Percentiles rank a stretch among this genome's conserved stretches.
phyloP scores from a whole-genome alignment of 2,329 filamentous ascomycete genomes.

The Fonsecaea erecta region DNA sequence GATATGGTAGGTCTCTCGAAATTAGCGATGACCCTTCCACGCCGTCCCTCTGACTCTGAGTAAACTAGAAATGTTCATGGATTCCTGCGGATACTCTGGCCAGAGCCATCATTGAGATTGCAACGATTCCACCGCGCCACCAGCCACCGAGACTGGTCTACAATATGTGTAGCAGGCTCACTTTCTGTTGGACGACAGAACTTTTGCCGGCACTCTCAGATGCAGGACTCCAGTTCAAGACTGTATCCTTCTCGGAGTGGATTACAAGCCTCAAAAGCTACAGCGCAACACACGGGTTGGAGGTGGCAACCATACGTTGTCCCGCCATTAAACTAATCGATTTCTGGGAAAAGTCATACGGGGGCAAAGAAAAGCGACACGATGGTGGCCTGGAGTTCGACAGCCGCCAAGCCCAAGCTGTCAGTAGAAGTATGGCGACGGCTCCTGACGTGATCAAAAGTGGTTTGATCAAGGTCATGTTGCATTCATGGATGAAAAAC shows the following conservation, averaged over 20 bases:
- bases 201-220: slow-evolving; percentile 53
- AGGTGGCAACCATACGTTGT: slow-evolving; percentile 41
- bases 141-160: slow-evolving; percentile 47
- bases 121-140: slow-evolving; percentile 15
- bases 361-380: slow-evolving; percentile 1
- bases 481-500: slow-evolving; percentile 11
- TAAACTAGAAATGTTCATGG: slow-evolving; percentile 40
- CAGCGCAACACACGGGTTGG: slow-evolving; percentile 34
- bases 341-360: slow-evolving; percentile 50
- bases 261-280: slow-evolving; percentile 44
- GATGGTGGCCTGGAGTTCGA: background rate
- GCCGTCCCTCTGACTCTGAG: background rate
- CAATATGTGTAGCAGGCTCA: slow-evolving; percentile 56
- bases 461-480: slow-evolving; percentile 15
- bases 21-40: no score
- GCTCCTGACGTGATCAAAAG: slow-evolving; percentile 6
- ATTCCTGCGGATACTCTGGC: slow-evolving; percentile 51
- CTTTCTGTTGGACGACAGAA: slow-evolving; percentile 50
- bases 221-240: slow-evolving; percentile 38
- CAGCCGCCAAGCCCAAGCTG: slow-evolving; percentile 5
- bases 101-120: slow-evolving; percentile 40
- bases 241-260: slow-evolving; percentile 50
- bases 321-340: slow-evolving; percentile 55
- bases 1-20: slow-evolving; percentile 43
- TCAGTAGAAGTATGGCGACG: slow-evolving; percentile 3